These are phyloP conservation scores for Termitomyces sp. DNA, from an alignment of 768 basidiomycete genomes.

Conservation along the genomic window DNA sequence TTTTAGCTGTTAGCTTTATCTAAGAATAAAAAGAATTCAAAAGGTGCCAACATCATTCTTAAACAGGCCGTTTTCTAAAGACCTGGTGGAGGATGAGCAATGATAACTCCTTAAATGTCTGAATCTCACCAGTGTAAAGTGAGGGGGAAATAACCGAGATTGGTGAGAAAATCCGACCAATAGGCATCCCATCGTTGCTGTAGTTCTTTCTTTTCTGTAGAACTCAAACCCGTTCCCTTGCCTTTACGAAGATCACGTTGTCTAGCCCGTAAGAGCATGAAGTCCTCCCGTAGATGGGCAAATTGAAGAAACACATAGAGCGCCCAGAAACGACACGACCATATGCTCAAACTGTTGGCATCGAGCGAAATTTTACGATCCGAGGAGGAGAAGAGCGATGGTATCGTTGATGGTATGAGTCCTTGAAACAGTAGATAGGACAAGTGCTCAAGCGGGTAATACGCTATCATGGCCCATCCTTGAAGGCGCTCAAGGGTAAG, in stretches of 20 bases:
- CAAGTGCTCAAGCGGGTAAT: constrained; percentile 79
- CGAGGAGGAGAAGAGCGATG: constrained; percentile 41
- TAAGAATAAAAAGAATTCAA: neutral
- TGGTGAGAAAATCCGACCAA: constrained; percentile 70
- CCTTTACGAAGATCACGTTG: constrained; percentile 58
- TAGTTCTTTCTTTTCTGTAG: constrained; percentile 56
- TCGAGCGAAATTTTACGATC: constrained; percentile 46
- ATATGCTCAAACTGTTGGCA: constrained; percentile 49
- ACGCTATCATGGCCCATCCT: constrained; percentile 75
- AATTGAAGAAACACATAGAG: constrained; percentile 77
- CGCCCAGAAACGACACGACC: constrained; percentile 84
- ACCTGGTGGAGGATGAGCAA: constrained; percentile 44
- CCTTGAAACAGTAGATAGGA: constrained; percentile 63
- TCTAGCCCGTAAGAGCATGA: constrained; percentile 52
- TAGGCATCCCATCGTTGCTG: constrained; percentile 61
- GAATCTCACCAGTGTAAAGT: constrained; percentile 74
- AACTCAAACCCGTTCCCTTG: constrained; percentile 47
- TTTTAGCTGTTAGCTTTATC: neutral
- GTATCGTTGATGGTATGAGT: constrained; percentile 56
- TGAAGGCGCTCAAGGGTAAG: constrained; percentile 80
- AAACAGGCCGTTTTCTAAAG: constrained; percentile 64
- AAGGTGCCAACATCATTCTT: constrained; percentile 55
- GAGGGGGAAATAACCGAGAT: constrained; percentile 75
- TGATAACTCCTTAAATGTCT: neutral
- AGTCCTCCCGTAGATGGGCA: constrained; percentile 68